Evolutionary conservation across 2,329 filamentous ascomycete species (phyloP).

Genomic region (Magnaporthiopsis incrustans): DNA sequence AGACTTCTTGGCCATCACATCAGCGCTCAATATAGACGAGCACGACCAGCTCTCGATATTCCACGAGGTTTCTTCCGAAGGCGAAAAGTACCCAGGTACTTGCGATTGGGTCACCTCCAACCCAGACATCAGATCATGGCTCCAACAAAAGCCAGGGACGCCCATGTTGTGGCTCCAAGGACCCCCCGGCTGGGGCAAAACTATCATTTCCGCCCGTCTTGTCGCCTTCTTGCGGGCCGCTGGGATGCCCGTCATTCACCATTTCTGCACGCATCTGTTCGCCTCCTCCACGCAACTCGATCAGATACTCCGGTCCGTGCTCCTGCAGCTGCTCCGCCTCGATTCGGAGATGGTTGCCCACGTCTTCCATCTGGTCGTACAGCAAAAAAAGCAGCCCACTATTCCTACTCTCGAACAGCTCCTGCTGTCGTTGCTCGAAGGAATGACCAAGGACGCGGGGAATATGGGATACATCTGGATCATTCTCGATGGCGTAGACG

Average conservation of each 20-base stretch:
- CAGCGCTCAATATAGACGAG: constrained; percentile 24
- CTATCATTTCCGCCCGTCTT: constrained; percentile 23
- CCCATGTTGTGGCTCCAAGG: constrained; percentile 26
- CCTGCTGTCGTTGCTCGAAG: constrained; percentile 10
- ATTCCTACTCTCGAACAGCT: constrained; percentile 17
- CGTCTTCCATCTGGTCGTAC: constrained; percentile 17
- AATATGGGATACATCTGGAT: constrained; percentile 15
- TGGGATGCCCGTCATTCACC: constrained; percentile 17
- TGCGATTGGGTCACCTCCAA: constrained; percentile 26
- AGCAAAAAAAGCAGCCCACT: constrained; percentile 15
- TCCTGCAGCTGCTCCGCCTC: constrained; percentile 21
- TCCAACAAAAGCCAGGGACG: constrained; percentile 13
- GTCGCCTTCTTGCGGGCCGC: constrained; percentile 18
- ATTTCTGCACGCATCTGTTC: constrained; percentile 27
- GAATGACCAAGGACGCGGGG: constrained; percentile 9
- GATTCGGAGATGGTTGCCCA: constrained; percentile 19
- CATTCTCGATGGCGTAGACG: constrained; percentile 22
- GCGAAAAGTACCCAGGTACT: constrained; percentile 20
- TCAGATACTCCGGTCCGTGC: constrained; percentile 21
- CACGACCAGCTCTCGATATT: constrained; percentile 22
- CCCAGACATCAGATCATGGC: constrained; percentile 18
- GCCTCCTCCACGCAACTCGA: constrained; percentile 24
- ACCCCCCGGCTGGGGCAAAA: constrained; percentile 28
- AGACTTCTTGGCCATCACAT: constrained; percentile 19
- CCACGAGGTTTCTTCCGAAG: constrained; percentile 19